A percentile compares a stretch with the other conserved stretches of the same genome.
phyloP scores from a whole-genome alignment of 2,329 filamentous ascomycete species.

The Penicillium sp. region DNA sequence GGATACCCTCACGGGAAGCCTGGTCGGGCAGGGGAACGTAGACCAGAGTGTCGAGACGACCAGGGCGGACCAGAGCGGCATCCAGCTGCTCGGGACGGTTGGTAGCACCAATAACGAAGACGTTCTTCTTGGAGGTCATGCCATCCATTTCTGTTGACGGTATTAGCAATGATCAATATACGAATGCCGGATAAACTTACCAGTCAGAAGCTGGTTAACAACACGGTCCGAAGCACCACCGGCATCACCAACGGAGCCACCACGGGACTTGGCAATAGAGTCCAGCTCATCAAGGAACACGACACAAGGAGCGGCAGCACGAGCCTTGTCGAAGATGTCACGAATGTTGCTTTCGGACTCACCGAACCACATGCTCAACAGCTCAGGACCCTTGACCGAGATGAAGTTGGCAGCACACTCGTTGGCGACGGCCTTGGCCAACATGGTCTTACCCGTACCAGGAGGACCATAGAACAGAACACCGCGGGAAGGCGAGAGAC shows the following conservation, averaged over 20 bases:
- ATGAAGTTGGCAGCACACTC: conserved; percentile 99
- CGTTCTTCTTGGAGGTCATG: conserved; percentile 99
- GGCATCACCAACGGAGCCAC: conserved; percentile 90
- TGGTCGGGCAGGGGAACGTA: conserved; percentile 97
- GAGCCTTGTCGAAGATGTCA: conserved; percentile 99
- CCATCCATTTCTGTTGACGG: conserved; percentile 78
- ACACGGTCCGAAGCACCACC: conserved; percentile 98
- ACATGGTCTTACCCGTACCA: conserved; percentile 99
- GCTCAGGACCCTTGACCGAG: conserved; percentile 95
- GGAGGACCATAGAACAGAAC: conserved; percentile 98
- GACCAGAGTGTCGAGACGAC: conserved; percentile 96
- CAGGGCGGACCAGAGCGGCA: conserved; percentile 93
- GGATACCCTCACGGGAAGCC: conserved; percentile 78
- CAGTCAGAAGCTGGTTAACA: conserved; percentile 97
- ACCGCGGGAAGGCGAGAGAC: conserved; percentile 94
- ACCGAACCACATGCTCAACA: conserved; percentile 99
- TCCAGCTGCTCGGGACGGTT: conserved; percentile 98
- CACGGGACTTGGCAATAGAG: conserved; percentile 98
- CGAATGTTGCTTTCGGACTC: conserved; percentile 99
- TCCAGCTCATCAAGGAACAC: conserved; percentile 99
- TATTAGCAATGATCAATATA: conserved; percentile 39
- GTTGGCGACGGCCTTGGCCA: conserved; percentile 98
- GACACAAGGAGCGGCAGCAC: conserved; percentile 93
- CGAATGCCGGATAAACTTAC: conserved; percentile 49
- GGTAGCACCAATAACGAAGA: conserved; percentile 98